Base-by-base conservation (phyloP, 306 rosid species). In the Oemleria cerasiformis region DNA sequence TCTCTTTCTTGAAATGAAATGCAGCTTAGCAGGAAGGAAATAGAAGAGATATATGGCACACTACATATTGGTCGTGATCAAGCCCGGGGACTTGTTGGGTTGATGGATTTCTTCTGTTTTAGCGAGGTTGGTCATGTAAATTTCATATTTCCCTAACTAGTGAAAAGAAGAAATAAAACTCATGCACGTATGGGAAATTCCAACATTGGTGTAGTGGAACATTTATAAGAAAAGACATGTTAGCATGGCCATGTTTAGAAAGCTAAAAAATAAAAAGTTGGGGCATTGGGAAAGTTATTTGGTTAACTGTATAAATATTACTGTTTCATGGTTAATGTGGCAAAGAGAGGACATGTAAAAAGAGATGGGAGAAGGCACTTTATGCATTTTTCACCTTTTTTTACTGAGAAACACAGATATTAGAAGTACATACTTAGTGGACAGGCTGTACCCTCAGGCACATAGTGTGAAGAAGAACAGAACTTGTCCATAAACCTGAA, bases 61-160 rank as follows among this genome's bases (percentile, higher is more conserved):
- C 85, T 96, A 0, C 96, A 81, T 78, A 91, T 93, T 76, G 98
- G 98, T 67, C 97, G 92, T 60, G 98, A 93, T 76, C 94, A 93
- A 76, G 97, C 96, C 45, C 88, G 78, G 51, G 82, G 83, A n/a
- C 96, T 93, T 78, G 94, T 84, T 83, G 91, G 89, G 76, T 81
- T 93, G 81, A 93, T 93, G 98, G 98, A 93, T 86, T 87, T 93
- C 81, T 93, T 93, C 82, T 93, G 98, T 85, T 91, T 93, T 75
- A 93, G 96, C 71, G 98, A 93, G 97, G 98, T 91, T 48, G 55
- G 91, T 84, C 69, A 34, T 69, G 51, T 56, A 44, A 60, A 39
- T 42, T 20, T 55, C 23, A 59, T n/a, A 47, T 54, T 53, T 65
- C 74, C 60, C 65, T 51, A 39, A 36, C 60, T 48, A 6, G n/a